Evolutionary conservation across 768 basidiomycete genomes (phyloP).

Genomic region (Gelatoporia subvermispora): DNA sequence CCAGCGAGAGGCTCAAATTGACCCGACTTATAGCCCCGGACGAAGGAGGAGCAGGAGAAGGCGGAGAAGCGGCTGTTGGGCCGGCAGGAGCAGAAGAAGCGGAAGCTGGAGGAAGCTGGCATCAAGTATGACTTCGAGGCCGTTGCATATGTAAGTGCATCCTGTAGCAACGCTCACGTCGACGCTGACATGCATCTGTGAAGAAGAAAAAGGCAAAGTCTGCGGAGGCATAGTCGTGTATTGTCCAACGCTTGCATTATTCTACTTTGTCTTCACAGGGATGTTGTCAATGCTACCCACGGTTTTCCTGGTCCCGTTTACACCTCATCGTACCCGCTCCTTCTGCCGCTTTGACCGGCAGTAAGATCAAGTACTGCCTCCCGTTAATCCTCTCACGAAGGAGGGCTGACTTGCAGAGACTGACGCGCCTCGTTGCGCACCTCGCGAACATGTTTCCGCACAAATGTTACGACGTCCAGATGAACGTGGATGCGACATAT

Average conservation of each 20-base stretch:
- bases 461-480: too few species aligned
- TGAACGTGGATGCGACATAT: too few species aligned
- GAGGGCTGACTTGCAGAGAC: too few species aligned
- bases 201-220: slow-evolving; percentile 35
- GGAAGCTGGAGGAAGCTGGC: slow-evolving; percentile 72
- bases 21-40: slow-evolving; percentile 64
- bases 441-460: too few species aligned
- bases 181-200: not conserved
- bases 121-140: slow-evolving; percentile 83
- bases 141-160: slow-evolving; percentile 73
- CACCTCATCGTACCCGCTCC: too few species aligned
- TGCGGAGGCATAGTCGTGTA: slow-evolving; percentile 11
- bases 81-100: slow-evolving; percentile 72
- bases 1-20: slow-evolving; percentile 5
- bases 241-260: not conserved
- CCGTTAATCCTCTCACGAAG: too few species aligned
- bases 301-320: too few species aligned
- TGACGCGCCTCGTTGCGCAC: too few species aligned
- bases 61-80: slow-evolving; percentile 67
- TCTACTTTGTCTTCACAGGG: too few species aligned
- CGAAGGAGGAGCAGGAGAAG: slow-evolving; percentile 59
- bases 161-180: not conserved
- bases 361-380: too few species aligned
- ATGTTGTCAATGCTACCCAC: too few species aligned
- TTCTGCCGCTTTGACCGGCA: too few species aligned